Base-by-base conservation (phyloP, 306 rosid species). In the Sophora flavescens region DNA sequence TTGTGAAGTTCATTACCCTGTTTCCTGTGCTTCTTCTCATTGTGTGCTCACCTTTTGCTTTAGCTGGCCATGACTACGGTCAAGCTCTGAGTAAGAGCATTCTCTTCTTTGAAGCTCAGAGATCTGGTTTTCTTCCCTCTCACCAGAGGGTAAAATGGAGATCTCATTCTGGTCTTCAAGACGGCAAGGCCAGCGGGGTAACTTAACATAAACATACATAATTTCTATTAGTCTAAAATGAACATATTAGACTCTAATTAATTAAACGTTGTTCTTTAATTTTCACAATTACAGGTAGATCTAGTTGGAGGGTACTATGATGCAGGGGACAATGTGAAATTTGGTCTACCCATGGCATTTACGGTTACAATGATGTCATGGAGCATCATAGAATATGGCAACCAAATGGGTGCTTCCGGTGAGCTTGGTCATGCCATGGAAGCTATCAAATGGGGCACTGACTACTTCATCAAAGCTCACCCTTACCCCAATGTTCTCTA, bases 251-350 rank as follows among this genome's bases (percentile, higher is more conserved):
- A 4, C 11, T 7, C 1, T 7, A 41, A 41, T 41, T 41, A 2
- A 47, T 47, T 3, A 47, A 47, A 12, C 13, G 15, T 12, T 47
- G 52, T 12, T 47, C 6, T 10, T 30, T 30, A 2, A 30, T 12
- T 47, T 13, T 13, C 6, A 6, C 1, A 47, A 16, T 70, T 84
- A 41, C 81, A 92, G 98, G 96, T 96, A 77, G 91, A 92, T 86
- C 96, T 96, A 54, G 98, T 91, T 5, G 98, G 99, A 4, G 99
- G 99, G 32, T 96, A 96, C 82, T 92, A 92, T 15, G 99, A 96
- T 54, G 99, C 99, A 8, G 99, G 99, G 42, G 99, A 96, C 89
- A 96, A 92, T 85, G 98, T 96, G 75, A 96, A 96, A 84, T 96
- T 96, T 51, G 99, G 99, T 1, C 39, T 96, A 39, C 98, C 99